Conservation (phyloP, 2,329 filamentous ascomycete genomes). For the Ophiosphaerella herpotricha region DNA sequence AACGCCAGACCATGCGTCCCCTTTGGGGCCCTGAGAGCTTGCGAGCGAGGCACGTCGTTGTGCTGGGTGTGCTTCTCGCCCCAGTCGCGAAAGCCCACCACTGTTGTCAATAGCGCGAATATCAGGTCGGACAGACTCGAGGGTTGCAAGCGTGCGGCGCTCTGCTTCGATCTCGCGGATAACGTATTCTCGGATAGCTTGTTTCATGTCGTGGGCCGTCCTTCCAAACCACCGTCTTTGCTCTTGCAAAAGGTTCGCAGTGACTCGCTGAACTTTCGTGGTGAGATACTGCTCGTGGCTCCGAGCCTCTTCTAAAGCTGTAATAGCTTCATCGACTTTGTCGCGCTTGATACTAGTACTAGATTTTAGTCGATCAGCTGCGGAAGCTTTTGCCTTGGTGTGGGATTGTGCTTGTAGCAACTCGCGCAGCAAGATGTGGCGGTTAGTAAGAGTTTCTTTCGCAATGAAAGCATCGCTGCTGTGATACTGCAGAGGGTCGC, state of each 20-base stretch:
- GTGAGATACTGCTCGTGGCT: slow-evolving; percentile 79
- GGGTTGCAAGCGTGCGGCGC: slow-evolving; percentile 82
- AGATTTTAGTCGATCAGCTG: slow-evolving; percentile 85
- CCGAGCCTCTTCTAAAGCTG: slow-evolving; percentile 83
- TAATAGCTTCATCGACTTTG: slow-evolving; percentile 98
- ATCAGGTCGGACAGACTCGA: slow-evolving; percentile 93
- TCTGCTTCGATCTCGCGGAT: slow-evolving; percentile 95
- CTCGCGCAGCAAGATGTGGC: slow-evolving; percentile 93
- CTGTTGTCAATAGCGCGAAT: slow-evolving; percentile 90
- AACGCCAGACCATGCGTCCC: slow-evolving; percentile 97
- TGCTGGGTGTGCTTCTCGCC: slow-evolving; percentile 82
- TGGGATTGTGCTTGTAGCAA: slow-evolving; percentile 87
- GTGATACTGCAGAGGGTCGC: slow-evolving; percentile 92
- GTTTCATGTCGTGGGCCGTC: slow-evolving; percentile 80
- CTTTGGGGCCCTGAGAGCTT: slow-evolving; percentile 91
- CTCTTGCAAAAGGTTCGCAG: slow-evolving; percentile 84
- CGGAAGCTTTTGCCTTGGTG: slow-evolving; percentile 79
- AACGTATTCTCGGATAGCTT: slow-evolving; percentile 88
- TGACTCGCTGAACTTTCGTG: slow-evolving; percentile 87
- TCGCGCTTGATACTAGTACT: slow-evolving; percentile 86
- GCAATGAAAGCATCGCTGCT: slow-evolving; percentile 96
- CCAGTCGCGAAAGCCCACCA: slow-evolving; percentile 86
- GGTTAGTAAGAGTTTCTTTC: slow-evolving; percentile 96
- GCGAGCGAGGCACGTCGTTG: slow-evolving; percentile 75
- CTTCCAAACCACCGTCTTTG: slow-evolving; percentile 88